A percentile compares a stretch with the other conserved stretches of the same genome.
These are phyloP conservation scores for Yamadazyma olivae DNA, from an alignment of 805 yeast genomes.

Conservation along the genomic window DNA sequence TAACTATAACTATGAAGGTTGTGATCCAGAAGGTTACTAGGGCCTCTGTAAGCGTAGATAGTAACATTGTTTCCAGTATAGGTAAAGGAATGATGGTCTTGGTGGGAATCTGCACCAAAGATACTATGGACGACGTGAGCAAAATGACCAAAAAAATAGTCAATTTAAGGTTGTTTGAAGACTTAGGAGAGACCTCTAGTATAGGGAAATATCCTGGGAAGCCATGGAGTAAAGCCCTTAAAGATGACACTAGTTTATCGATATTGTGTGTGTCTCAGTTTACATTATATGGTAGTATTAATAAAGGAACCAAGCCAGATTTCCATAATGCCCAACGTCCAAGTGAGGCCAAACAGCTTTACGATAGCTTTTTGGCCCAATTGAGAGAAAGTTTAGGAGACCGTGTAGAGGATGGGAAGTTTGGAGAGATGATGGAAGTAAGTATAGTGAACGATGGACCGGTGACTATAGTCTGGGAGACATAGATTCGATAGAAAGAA, in stretches of 20 bases:
- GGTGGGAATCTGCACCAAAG: conserved; percentile 81
- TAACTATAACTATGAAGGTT: conserved; percentile 76
- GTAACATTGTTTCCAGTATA: conserved; percentile 65
- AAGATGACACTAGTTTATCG: conserved; percentile 64
- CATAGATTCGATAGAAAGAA: too few species aligned
- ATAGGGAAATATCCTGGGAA: conserved; percentile 46
- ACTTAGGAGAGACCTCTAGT: conserved; percentile 42
- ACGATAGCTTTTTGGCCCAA: conserved; percentile 49
- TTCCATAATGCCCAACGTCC: conserved; percentile 92
- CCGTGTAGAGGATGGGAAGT: conserved; percentile 80
- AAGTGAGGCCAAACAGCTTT: conserved; percentile 45
- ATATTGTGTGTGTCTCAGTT: conserved; percentile 90
- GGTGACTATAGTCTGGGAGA: conserved; percentile 80
- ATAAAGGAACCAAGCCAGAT: conserved; percentile 93
- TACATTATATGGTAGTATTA: conserved; percentile 80
- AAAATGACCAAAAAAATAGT: conserved; percentile 66
- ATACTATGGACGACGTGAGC: conserved; percentile 69
- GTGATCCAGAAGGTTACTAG: conserved; percentile 86
- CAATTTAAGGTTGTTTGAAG: conserved; percentile 71
- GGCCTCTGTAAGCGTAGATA: conserved; percentile 87
- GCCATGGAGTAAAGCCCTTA: conserved; percentile 70
- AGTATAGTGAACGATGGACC: conserved; percentile 89
- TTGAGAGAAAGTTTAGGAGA: conserved; percentile 47
- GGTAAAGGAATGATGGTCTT: conserved; percentile 72
- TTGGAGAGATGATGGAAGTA: conserved; percentile 95